Base-by-base conservation (phyloP, 2,329 filamentous ascomycete genomes). In the Bisporella sp. region DNA sequence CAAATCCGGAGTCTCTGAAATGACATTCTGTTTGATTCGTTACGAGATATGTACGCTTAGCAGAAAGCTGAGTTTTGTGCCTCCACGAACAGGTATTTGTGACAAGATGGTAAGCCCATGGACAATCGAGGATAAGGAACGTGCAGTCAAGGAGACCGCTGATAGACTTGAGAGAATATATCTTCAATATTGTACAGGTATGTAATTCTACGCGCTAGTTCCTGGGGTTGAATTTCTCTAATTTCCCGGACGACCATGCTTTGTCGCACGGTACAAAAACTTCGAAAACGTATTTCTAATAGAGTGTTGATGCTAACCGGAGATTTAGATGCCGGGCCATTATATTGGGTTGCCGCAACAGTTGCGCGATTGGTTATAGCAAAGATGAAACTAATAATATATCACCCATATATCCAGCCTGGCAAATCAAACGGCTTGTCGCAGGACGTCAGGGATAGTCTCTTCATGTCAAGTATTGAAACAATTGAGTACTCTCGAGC, bases 331-430 rank as follows among this genome's bases (percentile, higher is more conserved):
- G 61, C 64, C 51, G 69, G 70, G 41, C 59, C 73, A 8, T 65
- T 77, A n/a, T 73, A 72, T 52, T 79, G 75, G 75, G 70, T 76
- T 7, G 70, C 72, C 1, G 70, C 72, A 21, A 76, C 70, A 13
- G 58, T 68, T 9, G 62, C 66, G 4, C 64, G 67, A 6, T 58
- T 72, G 4, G 64, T 70, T 31, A 64, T 68, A 37, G 65, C 68
- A 5, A 72, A 71, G 48, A 66, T 70, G 65, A 63, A 53, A 11
- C 53, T 72, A 5, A 58, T 70, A 6, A 59, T 69, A 12, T 69
- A 67, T 46, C 57, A 67, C 6, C 67, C 68, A n/a, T 51, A 62
- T 3, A 58, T 56, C 4, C 54, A 58, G 41, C 58, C 62, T 41
- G 56, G 58, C n/a, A 58, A 56, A 51, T 54, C 59, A 3, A 59